Evolutionary conservation across 2,329 filamentous ascomycete species (phyloP), one percentile per base, ranked within the genome.

Genomic region (Aspergillus oerlinghausenensis): DNA sequence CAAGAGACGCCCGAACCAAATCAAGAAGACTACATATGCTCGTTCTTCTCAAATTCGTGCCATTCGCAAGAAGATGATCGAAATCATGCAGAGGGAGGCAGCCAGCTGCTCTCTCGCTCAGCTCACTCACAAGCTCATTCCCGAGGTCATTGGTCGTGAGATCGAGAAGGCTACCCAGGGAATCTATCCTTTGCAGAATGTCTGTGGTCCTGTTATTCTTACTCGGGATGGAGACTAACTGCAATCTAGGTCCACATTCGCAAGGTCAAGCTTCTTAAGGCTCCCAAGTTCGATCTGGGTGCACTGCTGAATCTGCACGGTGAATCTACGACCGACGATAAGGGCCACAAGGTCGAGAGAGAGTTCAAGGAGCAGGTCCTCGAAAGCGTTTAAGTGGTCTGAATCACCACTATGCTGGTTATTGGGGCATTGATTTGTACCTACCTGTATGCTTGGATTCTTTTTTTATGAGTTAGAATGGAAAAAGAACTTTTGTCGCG

Each of bases 11-110:
- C 92, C 91, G 72, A 99, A 97, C 86, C 94, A 99, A 86, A 93
- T 99, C 85, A 96, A 96, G 90, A 99, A 97, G 90, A 99, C 94
- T 74, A 99, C 94, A 77, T 99, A 99, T 77, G 94, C 94, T 70
- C 88, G 88, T 67, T 92, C 91, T 66, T 97, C 94, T 66, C 94
- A 99, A 83, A 97, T 97, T 80, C 89, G 93, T 69, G 88, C 89
- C 70, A 99, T 99, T 80, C 90, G 94, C 81, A 94, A 92, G 86
- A 97, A 99, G 91, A 99, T 99, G 94, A 89, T 86, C 66, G 94
- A 99, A 82, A 97, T 99, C 81, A 97, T 99, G 80, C 86, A 90
- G 80, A 89, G 92, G 72, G 94, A 99, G 85, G 94, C 94, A 63
- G 85, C 89, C 70, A 90, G 85, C 83, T 96, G 92, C 87, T 96